Evolutionary conservation across 495 filamentous ascomycete genomes (phyloP).

Genomic region (Penicillium waksmanii): DNA sequence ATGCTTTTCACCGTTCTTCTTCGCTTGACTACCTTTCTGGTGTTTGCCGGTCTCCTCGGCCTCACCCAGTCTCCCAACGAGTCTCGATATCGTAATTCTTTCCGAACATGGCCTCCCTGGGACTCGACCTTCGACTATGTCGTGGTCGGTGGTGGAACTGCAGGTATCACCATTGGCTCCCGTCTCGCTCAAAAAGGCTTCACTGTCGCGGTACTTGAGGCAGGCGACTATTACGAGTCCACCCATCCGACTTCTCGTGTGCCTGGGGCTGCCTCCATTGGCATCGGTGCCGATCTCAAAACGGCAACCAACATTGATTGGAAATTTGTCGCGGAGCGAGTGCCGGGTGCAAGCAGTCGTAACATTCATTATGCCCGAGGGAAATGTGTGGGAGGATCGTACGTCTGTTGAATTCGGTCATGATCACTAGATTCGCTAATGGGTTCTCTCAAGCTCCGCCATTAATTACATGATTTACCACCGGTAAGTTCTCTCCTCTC

Average conservation of each 20-base stretch:
- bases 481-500: slow-evolving; percentile 19
- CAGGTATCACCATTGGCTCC: slow-evolving; percentile 49
- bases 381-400: slow-evolving; percentile 46
- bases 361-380: slow-evolving; percentile 45
- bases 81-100: background rate
- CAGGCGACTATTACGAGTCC: slow-evolving; percentile 60
- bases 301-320: slow-evolving; percentile 51
- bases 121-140: slow-evolving; percentile 51
- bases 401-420: slow-evolving; percentile 7
- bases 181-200: slow-evolving; percentile 44
- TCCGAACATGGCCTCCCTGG: slow-evolving; percentile 8
- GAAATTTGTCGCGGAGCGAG: slow-evolving; percentile 42
- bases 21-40: background rate
- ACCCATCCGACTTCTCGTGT: slow-evolving; percentile 47
- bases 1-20: background rate
- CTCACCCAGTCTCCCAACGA: background rate
- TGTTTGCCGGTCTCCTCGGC: background rate
- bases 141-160: slow-evolving; percentile 57
- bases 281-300: slow-evolving; percentile 35
- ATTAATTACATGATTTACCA: slow-evolving; percentile 45
- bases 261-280: slow-evolving; percentile 41
- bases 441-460: slow-evolving; percentile 28
- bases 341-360: slow-evolving; percentile 37
- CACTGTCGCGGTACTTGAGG: slow-evolving; percentile 57
- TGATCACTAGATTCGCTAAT: background rate